Percentiles rank a stretch among this genome's conserved stretches.
Evolutionary conservation across 2,329 filamentous ascomycete genomes (phyloP).

Genomic region (Colletotrichum tanaceti): DNA sequence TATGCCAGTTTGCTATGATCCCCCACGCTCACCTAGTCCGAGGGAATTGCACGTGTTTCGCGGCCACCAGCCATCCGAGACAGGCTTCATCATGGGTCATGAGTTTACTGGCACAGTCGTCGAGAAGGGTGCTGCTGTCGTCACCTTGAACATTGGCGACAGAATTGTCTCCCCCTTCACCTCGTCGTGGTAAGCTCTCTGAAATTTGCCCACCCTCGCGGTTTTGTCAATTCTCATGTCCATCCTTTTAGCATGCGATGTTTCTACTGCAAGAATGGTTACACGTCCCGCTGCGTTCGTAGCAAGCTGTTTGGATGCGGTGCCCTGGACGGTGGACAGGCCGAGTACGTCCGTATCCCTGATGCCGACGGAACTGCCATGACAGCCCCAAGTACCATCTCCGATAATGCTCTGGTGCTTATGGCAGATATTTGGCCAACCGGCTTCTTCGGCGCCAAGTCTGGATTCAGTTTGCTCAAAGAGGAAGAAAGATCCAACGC

Average conservation of each 20-base stretch:
- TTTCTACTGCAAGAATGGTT: constrained; percentile 85
- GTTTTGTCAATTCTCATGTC: constrained; percentile 20
- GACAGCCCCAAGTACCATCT: constrained; percentile 74
- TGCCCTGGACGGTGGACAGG: constrained; percentile 80
- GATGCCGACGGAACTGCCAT: constrained; percentile 84
- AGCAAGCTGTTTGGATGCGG: constrained; percentile 76
- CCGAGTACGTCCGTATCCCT: constrained; percentile 85
- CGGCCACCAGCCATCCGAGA: constrained; percentile 77
- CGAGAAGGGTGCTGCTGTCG: constrained; percentile 75
- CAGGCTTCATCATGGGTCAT: constrained; percentile 79
- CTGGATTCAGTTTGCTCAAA: constrained; percentile 76
- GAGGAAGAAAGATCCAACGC: constrained; percentile 70
- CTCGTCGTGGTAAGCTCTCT: constrained; percentile 71
- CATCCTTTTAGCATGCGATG: constrained; percentile 68
- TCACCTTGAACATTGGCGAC: constrained; percentile 78
- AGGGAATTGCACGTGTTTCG: constrained; percentile 90
- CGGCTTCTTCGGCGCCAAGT: constrained; percentile 84
- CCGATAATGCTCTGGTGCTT: constrained; percentile 79
- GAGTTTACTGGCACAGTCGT: constrained; percentile 86
- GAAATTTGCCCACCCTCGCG: neutral
- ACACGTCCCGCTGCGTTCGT: constrained; percentile 81
- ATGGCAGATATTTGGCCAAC: constrained; percentile 96
- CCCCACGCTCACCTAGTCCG: constrained; percentile 29
- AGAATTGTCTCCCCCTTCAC: constrained; percentile 87
- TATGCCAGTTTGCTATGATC: constrained; percentile 41